phyloP scores from a whole-genome alignment of 2,329 filamentous ascomycete species.

The Botryotinia globosa region DNA sequence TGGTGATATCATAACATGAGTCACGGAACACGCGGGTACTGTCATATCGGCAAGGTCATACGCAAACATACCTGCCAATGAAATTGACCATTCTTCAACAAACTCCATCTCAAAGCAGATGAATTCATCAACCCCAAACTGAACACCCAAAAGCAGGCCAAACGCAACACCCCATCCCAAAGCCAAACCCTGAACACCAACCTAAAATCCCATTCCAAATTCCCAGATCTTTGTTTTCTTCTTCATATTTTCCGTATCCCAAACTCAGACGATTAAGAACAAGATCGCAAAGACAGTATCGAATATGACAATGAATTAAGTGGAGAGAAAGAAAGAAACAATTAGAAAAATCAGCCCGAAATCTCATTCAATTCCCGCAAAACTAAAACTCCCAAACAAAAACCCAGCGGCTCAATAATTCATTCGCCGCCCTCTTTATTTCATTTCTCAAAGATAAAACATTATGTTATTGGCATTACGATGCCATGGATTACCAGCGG shows the following conservation, averaged over 20 bases:
- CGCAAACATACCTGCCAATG: not conserved
- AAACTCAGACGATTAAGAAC: not conserved
- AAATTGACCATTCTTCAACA: not conserved
- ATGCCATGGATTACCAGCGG: conserved; percentile 37
- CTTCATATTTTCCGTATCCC: not conserved
- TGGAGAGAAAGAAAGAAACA: not conserved
- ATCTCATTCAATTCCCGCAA: not conserved
- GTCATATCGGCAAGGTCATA: not conserved
- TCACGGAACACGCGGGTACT: not conserved
- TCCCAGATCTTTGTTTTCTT: too few species aligned
- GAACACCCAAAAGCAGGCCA: not conserved
- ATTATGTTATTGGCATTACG: conserved; percentile 36
- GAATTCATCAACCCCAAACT: not conserved
- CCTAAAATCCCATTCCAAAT: not conserved
- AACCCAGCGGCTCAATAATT: rapidly evolving
- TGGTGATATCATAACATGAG: not conserved
- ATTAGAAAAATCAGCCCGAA: not conserved
- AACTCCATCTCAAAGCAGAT: not conserved
- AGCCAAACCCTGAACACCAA: not conserved
- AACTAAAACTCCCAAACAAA: not conserved
- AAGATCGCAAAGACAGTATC: not conserved
- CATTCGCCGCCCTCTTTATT: not conserved
- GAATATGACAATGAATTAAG: not conserved
- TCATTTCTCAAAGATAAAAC: conserved; percentile 39
- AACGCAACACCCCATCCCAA: not conserved